These are phyloP conservation scores for Tilletia horrida DNA, from an alignment of 1,284 basidiomycete species.

Conservation along the genomic window DNA sequence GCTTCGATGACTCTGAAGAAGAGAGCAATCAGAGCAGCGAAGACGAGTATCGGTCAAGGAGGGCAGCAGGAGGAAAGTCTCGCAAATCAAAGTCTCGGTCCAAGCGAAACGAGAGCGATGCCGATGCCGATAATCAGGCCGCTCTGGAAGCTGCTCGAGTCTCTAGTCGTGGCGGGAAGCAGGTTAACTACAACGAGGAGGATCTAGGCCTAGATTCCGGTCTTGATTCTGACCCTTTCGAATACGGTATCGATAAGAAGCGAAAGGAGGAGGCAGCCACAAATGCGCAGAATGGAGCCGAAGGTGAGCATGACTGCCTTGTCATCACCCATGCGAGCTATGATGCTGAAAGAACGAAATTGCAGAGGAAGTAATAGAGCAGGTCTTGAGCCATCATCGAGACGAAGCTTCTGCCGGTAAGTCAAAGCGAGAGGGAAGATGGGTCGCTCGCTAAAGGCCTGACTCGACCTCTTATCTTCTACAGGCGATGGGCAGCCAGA, in stretches of 20 bases:
- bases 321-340: too few relatives aligned
- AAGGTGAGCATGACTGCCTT: too few relatives aligned
- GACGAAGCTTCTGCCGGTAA: slow-evolving; percentile 33
- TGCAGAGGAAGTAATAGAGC: slow-evolving; percentile 55
- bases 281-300: slow-evolving; percentile 24
- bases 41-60: slow-evolving; percentile 7
- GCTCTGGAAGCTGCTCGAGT: slow-evolving; percentile 36
- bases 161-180: slow-evolving; percentile 42
- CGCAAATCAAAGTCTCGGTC: background rate
- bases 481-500: slow-evolving; percentile 54
- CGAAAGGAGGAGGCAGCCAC: slow-evolving; percentile 29
- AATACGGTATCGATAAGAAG: slow-evolving; percentile 42
- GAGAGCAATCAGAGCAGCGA: slow-evolving; percentile 9
- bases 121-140: background rate
- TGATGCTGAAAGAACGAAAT: background rate
- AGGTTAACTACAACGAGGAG: slow-evolving; percentile 55
- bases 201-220: slow-evolving; percentile 39
- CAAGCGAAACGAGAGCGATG: background rate
- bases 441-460: background rate
- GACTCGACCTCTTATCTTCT: background rate
- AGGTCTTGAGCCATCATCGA: slow-evolving; percentile 57
- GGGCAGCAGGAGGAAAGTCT: background rate
- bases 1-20: slow-evolving; percentile 9
- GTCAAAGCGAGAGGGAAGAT: too few relatives aligned
- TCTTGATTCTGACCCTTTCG: slow-evolving; percentile 51